These are phyloP conservation scores for Saccharomycopsis sp. DNA, from an alignment of 805 yeast genomes.

Conservation along the genomic window DNA sequence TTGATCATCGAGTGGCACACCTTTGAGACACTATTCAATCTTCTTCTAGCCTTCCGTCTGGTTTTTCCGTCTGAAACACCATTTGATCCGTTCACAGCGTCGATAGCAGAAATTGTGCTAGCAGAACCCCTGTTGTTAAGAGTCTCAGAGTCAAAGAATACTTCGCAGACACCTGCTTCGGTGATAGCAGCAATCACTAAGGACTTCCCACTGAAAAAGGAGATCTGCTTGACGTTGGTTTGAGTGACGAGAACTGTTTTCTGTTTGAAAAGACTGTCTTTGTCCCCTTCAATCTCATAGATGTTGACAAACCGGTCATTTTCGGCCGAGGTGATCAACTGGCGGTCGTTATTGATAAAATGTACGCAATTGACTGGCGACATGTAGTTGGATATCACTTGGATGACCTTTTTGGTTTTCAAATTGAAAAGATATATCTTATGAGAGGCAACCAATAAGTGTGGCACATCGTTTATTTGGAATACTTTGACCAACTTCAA, in stretches of 20 bases:
- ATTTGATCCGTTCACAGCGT: not conserved
- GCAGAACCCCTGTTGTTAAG: conserved; percentile 23
- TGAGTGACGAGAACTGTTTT: conserved; percentile 26
- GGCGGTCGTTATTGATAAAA: conserved; percentile 29
- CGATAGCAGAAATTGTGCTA: not conserved
- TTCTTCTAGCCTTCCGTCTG: conserved; percentile 34
- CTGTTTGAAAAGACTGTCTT: not conserved
- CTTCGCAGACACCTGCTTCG: conserved; percentile 68
- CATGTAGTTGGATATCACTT: conserved; percentile 70
- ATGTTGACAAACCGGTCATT: conserved; percentile 80
- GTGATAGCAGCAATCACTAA: conserved; percentile 47
- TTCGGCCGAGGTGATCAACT: conserved; percentile 62
- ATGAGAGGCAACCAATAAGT: conserved; percentile 60
- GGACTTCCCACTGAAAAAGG: conserved; percentile 22
- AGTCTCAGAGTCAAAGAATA: conserved; percentile 45
- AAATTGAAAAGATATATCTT: conserved; percentile 49
- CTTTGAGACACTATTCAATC: conserved; percentile 44
- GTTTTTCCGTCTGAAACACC: conserved; percentile 12
- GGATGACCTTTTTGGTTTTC: conserved; percentile 33
- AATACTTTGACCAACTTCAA: conserved; percentile 12
- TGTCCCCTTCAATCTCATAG: conserved; percentile 37
- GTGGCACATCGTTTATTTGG: conserved; percentile 27
- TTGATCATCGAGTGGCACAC: conserved; percentile 40
- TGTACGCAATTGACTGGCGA: conserved; percentile 52
- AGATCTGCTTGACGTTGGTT: conserved; percentile 20